A percentile compares a stretch with the other conserved stretches of the same genome.
These are phyloP conservation scores for Copromyces sp. DNA, from an alignment of 495 filamentous ascomycete species.

Conservation along the genomic window DNA sequence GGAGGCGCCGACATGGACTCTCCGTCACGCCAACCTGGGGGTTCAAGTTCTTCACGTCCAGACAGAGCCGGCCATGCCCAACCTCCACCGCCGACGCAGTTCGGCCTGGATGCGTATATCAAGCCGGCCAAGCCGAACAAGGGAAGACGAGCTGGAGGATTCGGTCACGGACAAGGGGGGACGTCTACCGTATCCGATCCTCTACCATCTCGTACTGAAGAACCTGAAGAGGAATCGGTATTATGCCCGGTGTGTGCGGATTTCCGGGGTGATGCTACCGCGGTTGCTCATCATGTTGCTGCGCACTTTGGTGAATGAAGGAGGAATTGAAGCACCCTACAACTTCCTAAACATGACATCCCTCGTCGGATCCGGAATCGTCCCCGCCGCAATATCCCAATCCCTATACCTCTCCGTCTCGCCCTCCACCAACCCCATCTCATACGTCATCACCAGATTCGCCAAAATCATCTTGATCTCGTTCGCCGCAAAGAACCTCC, in stretches of 20 bases:
- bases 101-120: conserved; percentile 37
- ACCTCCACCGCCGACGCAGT: conserved; percentile 10
- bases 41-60: background rate
- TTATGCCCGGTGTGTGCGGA: conserved; percentile 51
- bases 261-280: conserved; percentile 50
- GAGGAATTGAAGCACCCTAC: too few relatives aligned
- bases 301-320: conserved; percentile 35
- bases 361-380: conserved; percentile 19
- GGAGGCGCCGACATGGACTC: background rate
- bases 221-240: conserved; percentile 16
- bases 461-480: conserved; percentile 48
- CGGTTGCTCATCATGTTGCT: conserved; percentile 49
- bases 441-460: conserved; percentile 45
- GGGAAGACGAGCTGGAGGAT: background rate
- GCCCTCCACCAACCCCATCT: conserved; percentile 32
- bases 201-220: background rate
- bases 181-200: conserved; percentile 7
- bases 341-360: conserved; percentile 20
- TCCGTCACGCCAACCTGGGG: background rate
- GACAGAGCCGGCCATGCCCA: conserved; percentile 1
- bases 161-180: conserved; percentile 20
- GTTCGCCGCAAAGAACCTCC: conserved; percentile 45
- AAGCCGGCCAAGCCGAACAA: conserved; percentile 23
- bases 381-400: conserved; percentile 3
- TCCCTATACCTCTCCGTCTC: conserved; percentile 12